phyloP scores from a whole-genome alignment of 2,329 filamentous ascomycete species.

The Escovopsis sp. region DNA sequence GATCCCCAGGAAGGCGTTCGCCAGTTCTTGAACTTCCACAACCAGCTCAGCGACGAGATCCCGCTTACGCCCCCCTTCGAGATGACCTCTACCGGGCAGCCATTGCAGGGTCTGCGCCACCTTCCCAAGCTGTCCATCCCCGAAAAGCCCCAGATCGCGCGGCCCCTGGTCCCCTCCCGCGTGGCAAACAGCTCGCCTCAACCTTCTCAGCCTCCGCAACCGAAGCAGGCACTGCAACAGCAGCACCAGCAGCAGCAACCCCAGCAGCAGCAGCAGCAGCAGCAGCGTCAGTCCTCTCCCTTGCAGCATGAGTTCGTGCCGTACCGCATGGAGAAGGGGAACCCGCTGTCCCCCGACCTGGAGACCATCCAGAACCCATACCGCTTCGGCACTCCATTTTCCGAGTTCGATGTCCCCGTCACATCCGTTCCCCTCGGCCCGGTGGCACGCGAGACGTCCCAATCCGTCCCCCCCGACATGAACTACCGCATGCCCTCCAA shows the following conservation, averaged over 20 bases:
- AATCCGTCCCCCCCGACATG: slow-evolving; percentile 92
- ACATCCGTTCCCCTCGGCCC: slow-evolving; percentile 59
- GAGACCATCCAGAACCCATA: slow-evolving; percentile 47
- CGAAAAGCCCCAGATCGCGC: slow-evolving; percentile 17
- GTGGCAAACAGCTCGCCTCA: slow-evolving; percentile 14
- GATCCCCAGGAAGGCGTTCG: slow-evolving; percentile 89
- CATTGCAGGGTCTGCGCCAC: slow-evolving; percentile 40
- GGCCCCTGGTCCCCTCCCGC: slow-evolving; percentile 12
- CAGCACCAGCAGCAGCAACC: too few relatives aligned
- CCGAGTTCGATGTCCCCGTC: slow-evolving; percentile 77
- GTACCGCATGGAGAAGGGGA: slow-evolving; percentile 36
- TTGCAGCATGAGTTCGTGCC: slow-evolving; percentile 26
- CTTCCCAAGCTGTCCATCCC: slow-evolving; percentile 52
- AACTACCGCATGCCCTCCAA: slow-evolving; percentile 44
- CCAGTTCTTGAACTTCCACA: slow-evolving; percentile 79
- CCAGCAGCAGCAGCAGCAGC: slow-evolving; percentile 9
- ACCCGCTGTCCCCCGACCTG: slow-evolving; percentile 39
- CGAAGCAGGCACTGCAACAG: slow-evolving; percentile 1
- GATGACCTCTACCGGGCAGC: slow-evolving; percentile 35
- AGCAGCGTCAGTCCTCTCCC: slow-evolving; percentile 7
- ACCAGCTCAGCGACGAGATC: slow-evolving; percentile 35
- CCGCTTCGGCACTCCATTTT: slow-evolving; percentile 74
- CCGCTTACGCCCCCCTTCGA: slow-evolving; percentile 57
- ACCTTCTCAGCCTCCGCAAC: slow-evolving; percentile 12
- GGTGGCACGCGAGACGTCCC: slow-evolving; percentile 63